Conservation (phyloP, 2,329 filamentous ascomycete genomes). For the Trichothecium sympodiale region DNA sequence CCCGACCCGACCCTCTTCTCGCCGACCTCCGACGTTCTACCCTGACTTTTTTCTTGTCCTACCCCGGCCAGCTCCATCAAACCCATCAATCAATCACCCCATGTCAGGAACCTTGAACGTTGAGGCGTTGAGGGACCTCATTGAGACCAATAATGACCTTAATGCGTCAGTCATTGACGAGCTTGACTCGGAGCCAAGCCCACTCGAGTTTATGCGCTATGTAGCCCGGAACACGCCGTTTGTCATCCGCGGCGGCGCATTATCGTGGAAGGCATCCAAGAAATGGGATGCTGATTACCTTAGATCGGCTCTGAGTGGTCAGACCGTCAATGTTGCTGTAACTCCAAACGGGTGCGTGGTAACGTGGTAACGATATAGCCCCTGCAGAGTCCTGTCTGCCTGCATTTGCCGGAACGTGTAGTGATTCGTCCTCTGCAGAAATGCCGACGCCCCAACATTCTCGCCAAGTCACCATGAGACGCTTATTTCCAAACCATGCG, state of each 20-base stretch:
- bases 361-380: slow-evolving; percentile 7
- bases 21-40: no score
- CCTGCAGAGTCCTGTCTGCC: neutral
- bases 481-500: slow-evolving; percentile 62
- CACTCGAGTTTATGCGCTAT: slow-evolving; percentile 71
- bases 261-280: slow-evolving; percentile 49
- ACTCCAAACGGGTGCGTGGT: slow-evolving; percentile 55
- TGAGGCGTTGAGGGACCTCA: slow-evolving; percentile 31
- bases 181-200: slow-evolving; percentile 53
- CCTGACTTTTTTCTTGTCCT: no score
- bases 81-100: no score
- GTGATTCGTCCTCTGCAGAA: slow-evolving; percentile 13
- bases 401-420: neutral
- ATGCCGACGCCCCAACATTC: slow-evolving; percentile 24
- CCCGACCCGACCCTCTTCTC: no score
- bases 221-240: slow-evolving; percentile 67
- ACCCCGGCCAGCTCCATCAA: no score
- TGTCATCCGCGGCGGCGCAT: slow-evolving; percentile 53
- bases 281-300: slow-evolving; percentile 56
- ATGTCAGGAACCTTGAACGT: no score
- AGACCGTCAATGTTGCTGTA: slow-evolving; percentile 61
- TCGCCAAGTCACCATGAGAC: slow-evolving; percentile 13
- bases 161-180: slow-evolving; percentile 52
- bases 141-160: slow-evolving; percentile 63
- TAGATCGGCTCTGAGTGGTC: slow-evolving; percentile 37